Base-by-base conservation (phyloP, 352 stramenopile species). In the Phytophthora fragariae region DNA sequence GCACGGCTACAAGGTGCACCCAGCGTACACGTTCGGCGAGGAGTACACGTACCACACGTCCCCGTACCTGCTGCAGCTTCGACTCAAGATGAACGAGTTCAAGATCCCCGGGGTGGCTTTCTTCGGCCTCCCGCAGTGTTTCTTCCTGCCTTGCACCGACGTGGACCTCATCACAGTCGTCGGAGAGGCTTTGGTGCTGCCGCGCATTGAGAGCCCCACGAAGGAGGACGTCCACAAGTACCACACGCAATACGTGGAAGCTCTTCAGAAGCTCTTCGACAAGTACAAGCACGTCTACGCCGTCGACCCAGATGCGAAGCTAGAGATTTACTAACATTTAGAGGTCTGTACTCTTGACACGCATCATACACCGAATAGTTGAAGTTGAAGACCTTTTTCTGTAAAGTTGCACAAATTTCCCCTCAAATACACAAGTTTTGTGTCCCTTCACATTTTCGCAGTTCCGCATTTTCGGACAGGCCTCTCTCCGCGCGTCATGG, bases 1-100 rank as follows among this genome's bases (percentile, higher is more conserved):
- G 71, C 77, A 93, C 71, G 94, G 95, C 24, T 97, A 96, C 77
- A 94, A 90, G 57, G 81, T 98, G 21, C 75, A 90, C 52, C 92
- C 94, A 3, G 89, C 85, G 1, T 99, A 98, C 79, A 96, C 85
- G 15, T 99, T 98, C 76, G 94, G 93, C 14, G 94, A 99, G 69
- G 87, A 91, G 57, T 69, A 89, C 52, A 86, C 90, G 12, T 99
- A 92, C 73, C 77, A 87, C 53, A 91, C 96, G 37, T 77, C 97
- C 21, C 86, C 94, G 57, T 91, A 89, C 47, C 73, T 91, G 3
- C 92, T 92, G 54, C 78, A 80, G 47, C 63, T 85, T 8, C 82
- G 95, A 4, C 77, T 98, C 17, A 85, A 79, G 60, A 71, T 98
- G 35, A 97, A 98, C 72, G 62, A 78, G 59, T 87, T 83, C 55